Conservation (phyloP, 2,329 filamentous ascomycete genomes). For the Leptoxyphium fumago region DNA sequence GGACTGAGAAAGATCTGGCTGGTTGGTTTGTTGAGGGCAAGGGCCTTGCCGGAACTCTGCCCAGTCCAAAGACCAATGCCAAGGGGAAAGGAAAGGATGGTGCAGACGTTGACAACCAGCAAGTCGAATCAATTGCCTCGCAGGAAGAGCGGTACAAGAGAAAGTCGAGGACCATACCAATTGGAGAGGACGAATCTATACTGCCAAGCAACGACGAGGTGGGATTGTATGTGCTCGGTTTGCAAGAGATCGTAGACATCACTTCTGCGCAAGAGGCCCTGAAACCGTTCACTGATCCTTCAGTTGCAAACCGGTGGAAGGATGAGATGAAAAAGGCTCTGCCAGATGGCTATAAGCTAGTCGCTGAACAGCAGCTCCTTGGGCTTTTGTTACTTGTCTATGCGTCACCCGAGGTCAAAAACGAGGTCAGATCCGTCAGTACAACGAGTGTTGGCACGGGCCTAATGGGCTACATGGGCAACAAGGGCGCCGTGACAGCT, state of each 20-base stretch:
- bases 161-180: constrained; percentile 29
- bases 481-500: constrained; percentile 79
- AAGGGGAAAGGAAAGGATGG: constrained; percentile 7
- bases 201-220: constrained; percentile 52
- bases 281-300: constrained; percentile 58
- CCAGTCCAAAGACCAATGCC: constrained; percentile 31
- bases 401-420: constrained; percentile 60
- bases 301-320: constrained; percentile 65
- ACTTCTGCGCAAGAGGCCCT: constrained; percentile 67
- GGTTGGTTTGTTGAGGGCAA: constrained; percentile 76
- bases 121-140: constrained; percentile 30
- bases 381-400: constrained; percentile 76
- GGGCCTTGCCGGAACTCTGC: constrained; percentile 50
- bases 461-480: constrained; percentile 82
- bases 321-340: constrained; percentile 57
- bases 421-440: constrained; percentile 67
- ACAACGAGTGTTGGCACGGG: constrained; percentile 77
- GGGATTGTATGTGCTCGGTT: constrained; percentile 73
- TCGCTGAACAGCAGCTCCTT: constrained; percentile 73
- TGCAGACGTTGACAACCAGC: constrained; percentile 12
- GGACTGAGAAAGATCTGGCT: constrained; percentile 74
- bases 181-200: constrained; percentile 25
- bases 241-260: constrained; percentile 88
- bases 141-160: constrained; percentile 32
- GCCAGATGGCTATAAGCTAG: constrained; percentile 59